Percentiles rank a stretch among this genome's conserved stretches.
Evolutionary conservation across 2,329 filamentous ascomycete species (phyloP).

Genomic region (Emericellopsis cladophorae): DNA sequence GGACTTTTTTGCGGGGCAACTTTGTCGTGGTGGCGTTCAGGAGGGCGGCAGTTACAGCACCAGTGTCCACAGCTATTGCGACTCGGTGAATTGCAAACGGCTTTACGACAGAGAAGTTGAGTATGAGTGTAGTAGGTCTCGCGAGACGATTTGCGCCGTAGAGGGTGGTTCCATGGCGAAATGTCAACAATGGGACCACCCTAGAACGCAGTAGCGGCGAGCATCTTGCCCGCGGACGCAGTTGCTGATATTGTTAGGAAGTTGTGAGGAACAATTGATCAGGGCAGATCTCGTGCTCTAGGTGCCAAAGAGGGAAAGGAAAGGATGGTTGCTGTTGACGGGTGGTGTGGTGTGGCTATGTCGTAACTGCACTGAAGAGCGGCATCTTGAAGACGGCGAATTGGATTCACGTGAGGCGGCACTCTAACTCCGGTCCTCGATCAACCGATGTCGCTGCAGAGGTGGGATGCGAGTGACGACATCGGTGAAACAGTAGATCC

Average conservation of each 20-base stretch:
- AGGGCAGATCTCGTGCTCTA: background rate
- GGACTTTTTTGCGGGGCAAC: background rate
- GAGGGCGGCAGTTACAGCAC: too few species aligned
- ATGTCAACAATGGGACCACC: slow-evolving; percentile 31
- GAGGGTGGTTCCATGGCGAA: slow-evolving; percentile 46
- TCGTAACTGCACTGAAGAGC: background rate
- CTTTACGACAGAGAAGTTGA: background rate
- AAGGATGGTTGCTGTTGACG: slow-evolving; percentile 6
- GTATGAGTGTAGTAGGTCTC: slow-evolving; percentile 5
- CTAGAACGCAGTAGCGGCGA: slow-evolving; percentile 35
- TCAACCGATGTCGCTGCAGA: background rate
- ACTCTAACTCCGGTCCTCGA: background rate
- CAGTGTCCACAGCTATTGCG: too few species aligned
- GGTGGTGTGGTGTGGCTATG: background rate
- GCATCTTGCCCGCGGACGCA: slow-evolving; percentile 6
- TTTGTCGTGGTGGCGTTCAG: background rate
- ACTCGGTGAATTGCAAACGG: background rate
- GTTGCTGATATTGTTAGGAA: background rate
- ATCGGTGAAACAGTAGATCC: slow-evolving; percentile 2
- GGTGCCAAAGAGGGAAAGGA: too few species aligned
- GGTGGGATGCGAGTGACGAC: slow-evolving; percentile 1
- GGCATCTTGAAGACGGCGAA: background rate
- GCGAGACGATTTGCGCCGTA: slow-evolving; percentile 22
- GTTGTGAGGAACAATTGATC: too few species aligned
- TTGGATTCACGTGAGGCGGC: slow-evolving; percentile 1